Evolutionary conservation across 1,284 basidiomycete species (phyloP).

Genomic region (Leccinum angustisporum): DNA sequence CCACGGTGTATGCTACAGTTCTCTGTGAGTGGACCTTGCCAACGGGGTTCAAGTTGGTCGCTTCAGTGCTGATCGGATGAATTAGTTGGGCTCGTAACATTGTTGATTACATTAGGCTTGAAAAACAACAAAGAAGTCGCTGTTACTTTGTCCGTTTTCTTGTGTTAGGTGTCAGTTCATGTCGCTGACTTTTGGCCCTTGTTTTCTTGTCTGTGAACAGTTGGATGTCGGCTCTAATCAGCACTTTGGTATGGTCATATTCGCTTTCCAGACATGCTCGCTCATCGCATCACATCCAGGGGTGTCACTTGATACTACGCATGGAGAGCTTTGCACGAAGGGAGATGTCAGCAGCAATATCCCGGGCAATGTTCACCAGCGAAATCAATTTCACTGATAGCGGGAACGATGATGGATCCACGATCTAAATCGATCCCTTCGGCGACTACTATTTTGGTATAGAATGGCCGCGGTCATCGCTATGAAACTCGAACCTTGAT

Average conservation of each 20-base stretch:
- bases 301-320: conserved; percentile 21
- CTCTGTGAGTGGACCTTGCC: conserved; percentile 8
- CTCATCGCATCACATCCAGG: conserved; percentile 10
- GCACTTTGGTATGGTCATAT: conserved; percentile 16
- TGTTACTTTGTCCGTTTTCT: conserved; percentile 19
- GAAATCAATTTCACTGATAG: not conserved
- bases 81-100: conserved; percentile 12
- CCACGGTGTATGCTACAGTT: conserved; percentile 11
- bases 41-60: not conserved
- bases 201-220: conserved; percentile 5
- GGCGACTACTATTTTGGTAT: not conserved
- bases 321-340: conserved; percentile 25
- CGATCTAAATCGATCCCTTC: not conserved
- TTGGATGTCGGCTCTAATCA: conserved; percentile 17
- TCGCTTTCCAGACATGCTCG: not conserved
- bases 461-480: not conserved
- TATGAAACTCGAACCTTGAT: not conserved
- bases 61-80: conserved; percentile 3
- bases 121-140: conserved; percentile 12
- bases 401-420: not conserved
- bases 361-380: conserved; percentile 13
- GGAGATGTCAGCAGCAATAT: not conserved
- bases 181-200: conserved; percentile 8
- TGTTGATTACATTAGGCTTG: conserved; percentile 7
- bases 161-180: not conserved